Percentiles rank a stretch among this genome's conserved stretches.
These are phyloP conservation scores for Hordeum marinum DNA, from an alignment of 176 grass and related monocot species.

Conservation along the genomic window DNA sequence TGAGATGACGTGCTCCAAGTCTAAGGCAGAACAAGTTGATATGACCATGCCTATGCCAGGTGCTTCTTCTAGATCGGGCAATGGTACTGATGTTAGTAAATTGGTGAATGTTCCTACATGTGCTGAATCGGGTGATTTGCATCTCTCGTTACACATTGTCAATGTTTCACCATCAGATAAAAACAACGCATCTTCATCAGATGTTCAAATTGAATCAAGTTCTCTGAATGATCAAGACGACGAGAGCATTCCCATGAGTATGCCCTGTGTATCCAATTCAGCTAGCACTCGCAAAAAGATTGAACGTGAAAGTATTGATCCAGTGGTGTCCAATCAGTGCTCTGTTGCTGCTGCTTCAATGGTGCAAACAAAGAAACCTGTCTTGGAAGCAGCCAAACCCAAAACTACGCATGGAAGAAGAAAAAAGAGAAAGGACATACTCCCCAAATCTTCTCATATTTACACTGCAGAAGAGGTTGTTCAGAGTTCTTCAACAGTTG, in stretches of 20 bases:
- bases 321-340: slow-evolving; percentile 1
- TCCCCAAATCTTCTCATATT: slow-evolving; percentile 45
- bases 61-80: slow-evolving; percentile 1
- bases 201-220: neutral
- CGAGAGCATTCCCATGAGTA: neutral
- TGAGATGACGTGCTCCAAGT: neutral
- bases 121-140: neutral
- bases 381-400: slow-evolving; percentile 36
- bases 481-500: neutral
- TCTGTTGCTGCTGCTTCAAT: neutral
- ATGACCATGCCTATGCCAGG: neutral
- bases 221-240: neutral
- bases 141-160: neutral
- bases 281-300: slow-evolving; percentile 1
- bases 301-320: slow-evolving; percentile 16
- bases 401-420: slow-evolving; percentile 27
- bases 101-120: neutral
- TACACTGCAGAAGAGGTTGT: slow-evolving; percentile 40
- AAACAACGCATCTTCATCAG: slow-evolving; percentile 9
- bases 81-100: slow-evolving; percentile 16
- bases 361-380: slow-evolving; percentile 38
- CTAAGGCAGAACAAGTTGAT: slow-evolving; percentile 17
- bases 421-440: slow-evolving; percentile 56
- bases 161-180: slow-evolving; percentile 25
- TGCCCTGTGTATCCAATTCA: neutral